Evolutionary conservation across 148 eudicot species (phyloP).

Genomic region (Fagopyrum homotropicum): DNA sequence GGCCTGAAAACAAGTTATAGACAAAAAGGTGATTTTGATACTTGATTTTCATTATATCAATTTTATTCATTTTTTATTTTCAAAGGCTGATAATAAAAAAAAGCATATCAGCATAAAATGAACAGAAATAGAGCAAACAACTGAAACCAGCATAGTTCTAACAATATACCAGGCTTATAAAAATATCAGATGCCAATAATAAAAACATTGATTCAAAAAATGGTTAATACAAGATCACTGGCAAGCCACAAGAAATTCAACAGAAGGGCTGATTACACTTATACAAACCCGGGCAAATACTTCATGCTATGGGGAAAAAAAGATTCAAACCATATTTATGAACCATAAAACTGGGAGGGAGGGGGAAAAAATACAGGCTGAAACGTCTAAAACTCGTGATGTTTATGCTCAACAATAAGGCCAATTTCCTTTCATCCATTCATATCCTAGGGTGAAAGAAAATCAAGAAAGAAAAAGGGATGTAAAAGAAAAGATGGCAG

Average conservation of each 20-base stretch:
- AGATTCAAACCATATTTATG: background rate
- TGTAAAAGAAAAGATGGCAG: background rate
- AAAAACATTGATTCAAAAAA: background rate
- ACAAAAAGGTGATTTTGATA: slow-evolving; percentile 13
- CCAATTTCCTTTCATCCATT: background rate
- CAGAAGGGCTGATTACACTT: background rate
- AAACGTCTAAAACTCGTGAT: background rate
- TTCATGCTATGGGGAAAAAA: background rate
- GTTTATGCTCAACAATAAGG: background rate
- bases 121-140: background rate
- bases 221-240: background rate
- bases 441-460: background rate
- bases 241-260: background rate
- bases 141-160: background rate
- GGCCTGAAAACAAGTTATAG: slow-evolving; percentile 37
- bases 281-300: background rate
- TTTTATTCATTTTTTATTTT: background rate
- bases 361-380: background rate
- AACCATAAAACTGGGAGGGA: background rate
- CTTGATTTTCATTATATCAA: background rate
- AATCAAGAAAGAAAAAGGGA: background rate
- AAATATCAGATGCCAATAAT: background rate
- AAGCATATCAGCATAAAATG: background rate
- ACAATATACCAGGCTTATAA: background rate
- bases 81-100: background rate